Percentiles rank a stretch among this genome's conserved stretches.
Conservation (phyloP, 108 stramenopile genomes). For the Cafeteria roenbergensis region DNA sequence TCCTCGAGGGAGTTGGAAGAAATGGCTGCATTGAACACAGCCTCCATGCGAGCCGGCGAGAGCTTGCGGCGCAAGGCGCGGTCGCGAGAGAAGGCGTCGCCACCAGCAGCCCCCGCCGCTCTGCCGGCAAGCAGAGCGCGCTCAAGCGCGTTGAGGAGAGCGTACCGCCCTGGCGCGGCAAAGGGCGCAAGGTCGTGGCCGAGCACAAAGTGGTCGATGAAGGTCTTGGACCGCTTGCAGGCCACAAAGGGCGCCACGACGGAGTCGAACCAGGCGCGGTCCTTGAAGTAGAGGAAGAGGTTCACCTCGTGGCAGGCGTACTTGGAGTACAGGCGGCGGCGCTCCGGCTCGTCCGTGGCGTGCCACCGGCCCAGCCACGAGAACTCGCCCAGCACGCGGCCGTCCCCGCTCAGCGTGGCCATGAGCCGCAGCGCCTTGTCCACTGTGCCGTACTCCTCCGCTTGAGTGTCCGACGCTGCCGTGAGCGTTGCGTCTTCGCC, state of each 20-base stretch:
- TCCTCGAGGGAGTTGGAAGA: background rate
- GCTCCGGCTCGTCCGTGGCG: background rate
- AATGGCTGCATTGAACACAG: background rate
- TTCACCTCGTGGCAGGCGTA: constrained; percentile 10
- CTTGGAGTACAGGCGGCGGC: background rate
- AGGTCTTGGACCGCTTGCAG: constrained; percentile 4
- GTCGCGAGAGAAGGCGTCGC: background rate
- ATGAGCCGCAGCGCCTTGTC: background rate
- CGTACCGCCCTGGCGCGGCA: too few species aligned
- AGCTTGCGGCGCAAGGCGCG: background rate
- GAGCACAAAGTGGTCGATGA: constrained; percentile 4
- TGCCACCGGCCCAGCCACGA: background rate
- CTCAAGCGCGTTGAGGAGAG: background rate
- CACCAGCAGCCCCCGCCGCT: background rate
- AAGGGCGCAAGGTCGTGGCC: background rate
- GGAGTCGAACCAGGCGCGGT: constrained; percentile 2
- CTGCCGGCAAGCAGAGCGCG: background rate
- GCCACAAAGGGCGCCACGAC: background rate
- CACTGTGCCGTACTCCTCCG: background rate
- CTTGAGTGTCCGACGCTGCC: background rate
- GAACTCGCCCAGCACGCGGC: background rate
- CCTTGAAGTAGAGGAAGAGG: constrained; percentile 5
- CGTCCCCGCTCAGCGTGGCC: background rate
- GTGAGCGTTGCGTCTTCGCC: background rate
- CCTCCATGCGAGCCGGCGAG: background rate